Evolutionary conservation across 192 early-diverging fungal genomes (phyloP), one percentile per base, ranked within the genome.

Genomic region (Coemansia reversa): DNA sequence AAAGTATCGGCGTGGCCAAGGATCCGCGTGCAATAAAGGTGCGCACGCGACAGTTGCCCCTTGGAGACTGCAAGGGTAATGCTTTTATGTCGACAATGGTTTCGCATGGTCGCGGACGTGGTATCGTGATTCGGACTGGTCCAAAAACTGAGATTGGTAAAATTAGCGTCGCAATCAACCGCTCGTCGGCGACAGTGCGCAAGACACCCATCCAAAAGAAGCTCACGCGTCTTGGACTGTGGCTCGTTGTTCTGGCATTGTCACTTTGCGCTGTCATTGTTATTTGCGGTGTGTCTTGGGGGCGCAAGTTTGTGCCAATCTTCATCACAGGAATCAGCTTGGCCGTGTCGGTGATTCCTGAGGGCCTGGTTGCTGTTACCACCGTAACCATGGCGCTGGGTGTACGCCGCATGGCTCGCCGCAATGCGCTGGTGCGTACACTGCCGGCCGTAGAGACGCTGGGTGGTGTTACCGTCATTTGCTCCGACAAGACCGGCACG

Each of bases 301-400:
- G 87, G 58, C 82, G 85, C 50, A 75, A 86, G 62, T 76, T 85
- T 32, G 78, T 86, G 30, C 87, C 87, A 11, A 92, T 92, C 75
- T 66, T 96, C 45, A 88, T 91, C 63, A 81, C 94, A 57, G 96
- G 94, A 48, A 81, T 98, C 20, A 90, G 89, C 69, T 79, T 98
- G 74, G 96, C 93, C 16, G 94, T 98, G 22, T 94, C 94, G 18
- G 95, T 97, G 47, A 95, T 98, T 76, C 95, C 96, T 32, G 96
- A 98, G 83, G 96, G 96, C 75, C 79, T 98, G 56, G 94, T 98
- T 11, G 95, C 94, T 30, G 96, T 98, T n/a, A 91, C 91, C 16
- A 97, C 95, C 1, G 91, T 98, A 7, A 94, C 96, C 6, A 97
- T 97, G 95, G 95, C 95, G 23, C 67, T 98, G 8, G 96, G 94